phyloP scores from a whole-genome alignment of 495 filamentous ascomycete species.

The Aspergillus haitiensis region DNA sequence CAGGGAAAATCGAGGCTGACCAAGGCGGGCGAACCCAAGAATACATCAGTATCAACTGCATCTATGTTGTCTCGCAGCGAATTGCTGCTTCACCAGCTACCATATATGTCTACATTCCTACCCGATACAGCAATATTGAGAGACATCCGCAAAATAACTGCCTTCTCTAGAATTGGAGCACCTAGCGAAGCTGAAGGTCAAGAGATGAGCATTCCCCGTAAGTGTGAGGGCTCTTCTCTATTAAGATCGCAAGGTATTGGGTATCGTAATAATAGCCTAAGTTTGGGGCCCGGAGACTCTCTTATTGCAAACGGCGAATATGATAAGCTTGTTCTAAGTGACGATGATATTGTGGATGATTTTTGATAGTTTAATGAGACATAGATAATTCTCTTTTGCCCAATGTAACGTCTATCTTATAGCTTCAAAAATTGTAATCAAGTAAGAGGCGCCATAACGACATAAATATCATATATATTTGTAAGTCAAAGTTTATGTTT shows the following conservation, averaged over 20 bases:
- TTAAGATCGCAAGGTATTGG: background rate
- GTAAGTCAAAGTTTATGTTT: too few species aligned
- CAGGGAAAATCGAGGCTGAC: conserved; percentile 24
- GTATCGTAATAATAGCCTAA: background rate
- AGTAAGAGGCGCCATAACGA: background rate
- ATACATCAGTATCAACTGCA: conserved; percentile 51
- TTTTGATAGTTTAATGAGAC: conserved; percentile 1
- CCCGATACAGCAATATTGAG: conserved; percentile 30
- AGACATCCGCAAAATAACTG: conserved; percentile 69
- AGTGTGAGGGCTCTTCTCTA: background rate
- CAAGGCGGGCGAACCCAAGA: conserved; percentile 12
- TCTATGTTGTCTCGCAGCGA: conserved; percentile 65
- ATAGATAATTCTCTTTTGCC: background rate
- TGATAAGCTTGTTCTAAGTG: conserved; percentile 67
- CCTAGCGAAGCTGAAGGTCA: conserved; percentile 41
- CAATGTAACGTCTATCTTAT: background rate
- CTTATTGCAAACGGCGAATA: conserved; percentile 1
- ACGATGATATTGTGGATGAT: conserved; percentile 96
- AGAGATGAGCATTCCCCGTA: background rate
- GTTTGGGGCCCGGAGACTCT: too few species aligned
- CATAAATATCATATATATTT: too few species aligned
- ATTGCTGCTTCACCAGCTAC: conserved; percentile 77
- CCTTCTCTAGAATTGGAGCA: conserved; percentile 53
- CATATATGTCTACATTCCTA: conserved; percentile 72
- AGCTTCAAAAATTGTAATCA: background rate